Percentiles rank a stretch among this genome's conserved stretches.
These are phyloP conservation scores for Arctostaphylos glauca DNA, from an alignment of 148 eudicot species.

Conservation along the genomic window DNA sequence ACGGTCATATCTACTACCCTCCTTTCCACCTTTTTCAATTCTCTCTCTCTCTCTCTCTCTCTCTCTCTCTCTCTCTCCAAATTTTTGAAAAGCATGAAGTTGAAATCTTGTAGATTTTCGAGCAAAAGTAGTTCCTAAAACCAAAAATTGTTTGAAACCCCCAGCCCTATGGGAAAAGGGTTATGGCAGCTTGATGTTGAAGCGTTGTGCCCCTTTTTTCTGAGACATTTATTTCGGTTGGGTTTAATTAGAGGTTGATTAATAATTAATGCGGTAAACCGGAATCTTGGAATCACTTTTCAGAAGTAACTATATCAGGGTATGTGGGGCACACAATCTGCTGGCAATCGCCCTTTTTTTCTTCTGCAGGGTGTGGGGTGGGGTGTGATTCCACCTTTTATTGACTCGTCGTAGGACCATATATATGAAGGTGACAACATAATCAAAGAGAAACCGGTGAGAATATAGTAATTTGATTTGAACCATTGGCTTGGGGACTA, in stretches of 20 bases:
- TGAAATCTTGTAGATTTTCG: neutral
- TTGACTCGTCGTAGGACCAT: neutral
- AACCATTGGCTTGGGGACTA: too few species aligned
- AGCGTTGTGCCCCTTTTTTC: neutral
- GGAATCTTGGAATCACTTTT: neutral
- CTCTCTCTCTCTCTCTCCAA: too few species aligned
- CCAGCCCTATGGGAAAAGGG: neutral
- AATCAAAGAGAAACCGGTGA: too few species aligned
- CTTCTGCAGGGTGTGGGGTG: neutral
- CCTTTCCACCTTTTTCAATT: neutral
- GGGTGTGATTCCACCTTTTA: neutral
- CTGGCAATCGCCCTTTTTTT: neutral
- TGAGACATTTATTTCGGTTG: neutral
- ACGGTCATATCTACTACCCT: neutral
- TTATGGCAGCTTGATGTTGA: neutral
- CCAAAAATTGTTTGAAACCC: slow-evolving; percentile 10
- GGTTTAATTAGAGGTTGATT: neutral
- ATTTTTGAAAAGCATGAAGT: slow-evolving; percentile 12
- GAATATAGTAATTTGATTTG: too few species aligned
- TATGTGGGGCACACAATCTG: neutral
- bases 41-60: neutral
- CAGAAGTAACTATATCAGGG: too few species aligned
- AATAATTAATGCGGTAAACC: neutral
- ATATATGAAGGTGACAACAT: too few species aligned
- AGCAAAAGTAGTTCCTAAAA: neutral